Conservation (phyloP, 176 grass and related monocot genomes). For the Paspalum notatum region DNA sequence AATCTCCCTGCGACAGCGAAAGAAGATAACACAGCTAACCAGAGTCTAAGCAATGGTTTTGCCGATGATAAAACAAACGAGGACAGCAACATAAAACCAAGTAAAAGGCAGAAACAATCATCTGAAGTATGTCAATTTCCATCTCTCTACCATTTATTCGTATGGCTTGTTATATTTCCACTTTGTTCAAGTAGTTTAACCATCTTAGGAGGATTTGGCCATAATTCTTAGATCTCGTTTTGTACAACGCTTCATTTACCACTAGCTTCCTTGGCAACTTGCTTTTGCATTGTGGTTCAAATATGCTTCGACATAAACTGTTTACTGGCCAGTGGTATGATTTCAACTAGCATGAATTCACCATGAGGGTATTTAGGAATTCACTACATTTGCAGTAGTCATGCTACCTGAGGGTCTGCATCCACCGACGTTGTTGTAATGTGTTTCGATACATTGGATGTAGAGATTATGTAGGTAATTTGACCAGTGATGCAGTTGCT, state of each 20-base stretch:
- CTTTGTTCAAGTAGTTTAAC: background rate
- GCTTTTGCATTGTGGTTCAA: background rate
- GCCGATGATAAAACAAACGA: conserved; percentile 40
- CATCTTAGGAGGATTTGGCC: background rate
- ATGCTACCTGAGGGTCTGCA: background rate
- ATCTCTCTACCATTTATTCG: background rate
- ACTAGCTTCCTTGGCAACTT: background rate
- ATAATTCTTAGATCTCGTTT: conserved; percentile 2
- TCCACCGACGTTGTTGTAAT: background rate
- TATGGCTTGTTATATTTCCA: background rate
- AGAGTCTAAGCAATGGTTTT: conserved; percentile 40
- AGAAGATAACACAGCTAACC: conserved; percentile 38
- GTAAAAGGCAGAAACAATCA: conserved; percentile 68
- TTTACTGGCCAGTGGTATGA: background rate
- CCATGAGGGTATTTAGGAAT: background rate
- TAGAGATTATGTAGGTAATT: background rate
- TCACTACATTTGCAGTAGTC: background rate
- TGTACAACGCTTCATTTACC: conserved; percentile 5
- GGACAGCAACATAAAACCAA: conserved; percentile 41
- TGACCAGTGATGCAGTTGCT: background rate
- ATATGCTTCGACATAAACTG: background rate
- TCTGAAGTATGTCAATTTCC: conserved; percentile 56
- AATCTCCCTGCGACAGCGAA: background rate
- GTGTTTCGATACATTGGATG: background rate
- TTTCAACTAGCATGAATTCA: background rate